These are phyloP conservation scores for Didymella lethalis DNA, from an alignment of 2,329 filamentous ascomycete species.

Conservation along the genomic window DNA sequence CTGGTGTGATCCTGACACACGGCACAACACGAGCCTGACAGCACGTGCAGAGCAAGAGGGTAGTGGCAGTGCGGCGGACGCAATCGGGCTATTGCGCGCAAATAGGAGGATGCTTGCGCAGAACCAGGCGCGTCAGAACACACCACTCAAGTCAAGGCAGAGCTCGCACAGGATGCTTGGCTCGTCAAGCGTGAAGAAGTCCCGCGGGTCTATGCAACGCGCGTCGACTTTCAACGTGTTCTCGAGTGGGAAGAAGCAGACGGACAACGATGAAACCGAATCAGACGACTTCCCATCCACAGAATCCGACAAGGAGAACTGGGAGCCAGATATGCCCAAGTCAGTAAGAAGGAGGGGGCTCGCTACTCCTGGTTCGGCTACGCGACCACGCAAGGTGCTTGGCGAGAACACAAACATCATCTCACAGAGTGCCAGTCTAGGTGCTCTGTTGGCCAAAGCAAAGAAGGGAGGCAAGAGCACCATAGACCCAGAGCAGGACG, in stretches of 20 bases:
- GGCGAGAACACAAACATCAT: slow-evolving; percentile 57
- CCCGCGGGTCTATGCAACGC: slow-evolving; percentile 44
- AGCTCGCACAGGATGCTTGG: slow-evolving; percentile 40
- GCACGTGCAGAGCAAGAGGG: slow-evolving; percentile 82
- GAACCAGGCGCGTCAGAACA: slow-evolving; percentile 73
- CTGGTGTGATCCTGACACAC: slow-evolving; percentile 81
- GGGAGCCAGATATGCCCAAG: slow-evolving; percentile 60
- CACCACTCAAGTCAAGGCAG: slow-evolving; percentile 49
- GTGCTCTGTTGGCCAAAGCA: slow-evolving; percentile 47
- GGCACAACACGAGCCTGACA: slow-evolving; percentile 73
- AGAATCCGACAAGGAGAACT: slow-evolving; percentile 97
- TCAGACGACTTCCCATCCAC: slow-evolving; percentile 62
- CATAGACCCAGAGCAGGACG: slow-evolving; percentile 60
- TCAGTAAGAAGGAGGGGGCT: slow-evolving; percentile 42
- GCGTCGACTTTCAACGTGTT: slow-evolving; percentile 49
- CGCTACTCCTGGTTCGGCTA: slow-evolving; percentile 44
- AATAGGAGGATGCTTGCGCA: slow-evolving; percentile 60
- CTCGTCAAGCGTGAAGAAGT: slow-evolving; percentile 49
- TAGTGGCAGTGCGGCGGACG: slow-evolving; percentile 79
- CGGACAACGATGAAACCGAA: slow-evolving; percentile 44
- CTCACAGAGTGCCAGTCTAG: slow-evolving; percentile 50
- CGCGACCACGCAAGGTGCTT: slow-evolving; percentile 53
- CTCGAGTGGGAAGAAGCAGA: slow-evolving; percentile 39
- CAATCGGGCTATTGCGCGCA: slow-evolving; percentile 81
- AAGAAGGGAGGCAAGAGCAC: slow-evolving; percentile 41